Evolutionary conservation across 371 early-diverging fungal species (phyloP), one percentile per base, ranked within the genome.

Genomic region (Mortierella sp.): DNA sequence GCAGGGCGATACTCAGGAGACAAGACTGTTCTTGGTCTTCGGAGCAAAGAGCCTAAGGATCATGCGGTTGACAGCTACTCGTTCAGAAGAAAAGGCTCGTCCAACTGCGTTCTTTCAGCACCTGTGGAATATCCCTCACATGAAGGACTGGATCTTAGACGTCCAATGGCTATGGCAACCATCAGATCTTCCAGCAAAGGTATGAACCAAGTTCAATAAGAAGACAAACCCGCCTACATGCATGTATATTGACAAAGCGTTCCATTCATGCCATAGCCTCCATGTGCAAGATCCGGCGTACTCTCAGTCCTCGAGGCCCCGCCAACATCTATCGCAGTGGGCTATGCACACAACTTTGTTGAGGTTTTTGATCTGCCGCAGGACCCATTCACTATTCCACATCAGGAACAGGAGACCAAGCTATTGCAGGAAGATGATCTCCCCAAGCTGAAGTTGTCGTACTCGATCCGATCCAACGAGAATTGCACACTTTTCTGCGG

Each of bases 271-370:
- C n/a, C 14, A 37, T 27, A 67, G 67, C 34, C n/a, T 28, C 58
- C 67, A 34, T 54, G 67, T 13, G 29, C 53, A 10, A 62, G 78
- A 59, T 40, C 73, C 17, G 62, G 59, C 21, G 13, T 62, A 19
- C 22, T 40, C 7, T 21, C 51, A 7, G 8, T 41, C 2, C 21
- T 62, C 16, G 29, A 41, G 34, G 71, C 62, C 51, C 55, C 77
- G 8, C 77, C 77, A 24, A 60, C 68, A 6, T 65, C 65, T 5
- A 64, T 91, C 40, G 90, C 91, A 0, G 53, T 95, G 25, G 91
- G 88, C 0, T 90, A 85, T 64, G 92, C 90, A 0, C 95, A 95
- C 61, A 93, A 93, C 67, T 85, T 84, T 67, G 86, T 92, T 0
- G 82, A 85, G 39, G 63, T 94, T 3, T 92, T 76, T 65, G 60